Percentiles rank a stretch among this genome's conserved stretches.
phyloP scores from a whole-genome alignment of 1,284 basidiomycete species.

The Peniophora sp. region DNA sequence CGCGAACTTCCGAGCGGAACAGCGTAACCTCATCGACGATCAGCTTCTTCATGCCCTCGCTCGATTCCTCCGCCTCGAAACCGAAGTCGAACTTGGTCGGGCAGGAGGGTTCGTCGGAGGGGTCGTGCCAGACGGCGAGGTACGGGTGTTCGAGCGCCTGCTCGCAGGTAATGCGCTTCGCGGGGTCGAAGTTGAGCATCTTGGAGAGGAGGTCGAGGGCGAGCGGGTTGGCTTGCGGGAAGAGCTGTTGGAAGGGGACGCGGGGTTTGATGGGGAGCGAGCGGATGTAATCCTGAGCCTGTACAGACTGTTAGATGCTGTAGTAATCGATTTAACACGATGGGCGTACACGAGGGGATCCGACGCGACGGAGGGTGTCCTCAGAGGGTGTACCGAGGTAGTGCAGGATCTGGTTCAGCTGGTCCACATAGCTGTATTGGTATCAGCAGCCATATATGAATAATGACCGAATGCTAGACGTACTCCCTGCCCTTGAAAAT shows the following conservation, averaged over 20 bases:
- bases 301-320: constrained; percentile 1
- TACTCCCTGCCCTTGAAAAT: constrained; percentile 98
- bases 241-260: constrained; percentile 86
- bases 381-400: constrained; percentile 96
- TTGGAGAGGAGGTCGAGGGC: constrained; percentile 90
- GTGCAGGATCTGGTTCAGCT: constrained; percentile 97
- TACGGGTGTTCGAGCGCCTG: constrained; percentile 95
- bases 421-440: constrained; percentile 80
- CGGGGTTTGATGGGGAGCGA: constrained; percentile 95
- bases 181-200: constrained; percentile 94
- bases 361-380: constrained; percentile 91
- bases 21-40: constrained; percentile 90
- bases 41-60: constrained; percentile 94
- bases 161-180: constrained; percentile 92
- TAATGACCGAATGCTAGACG: constrained; percentile 14
- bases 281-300: constrained; percentile 98
- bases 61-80: constrained; percentile 96
- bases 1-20: constrained; percentile 84
- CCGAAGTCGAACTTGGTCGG: constrained; percentile 82
- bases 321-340: background rate
- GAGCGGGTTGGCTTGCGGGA: constrained; percentile 88
- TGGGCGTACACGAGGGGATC: constrained; percentile 70
- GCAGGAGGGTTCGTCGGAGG: constrained; percentile 83
- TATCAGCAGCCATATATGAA: constrained; percentile 1
- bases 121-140: constrained; percentile 90